phyloP scores from a whole-genome alignment of 2,329 filamentous ascomycete genomes.

The Calonectria honghensis region DNA sequence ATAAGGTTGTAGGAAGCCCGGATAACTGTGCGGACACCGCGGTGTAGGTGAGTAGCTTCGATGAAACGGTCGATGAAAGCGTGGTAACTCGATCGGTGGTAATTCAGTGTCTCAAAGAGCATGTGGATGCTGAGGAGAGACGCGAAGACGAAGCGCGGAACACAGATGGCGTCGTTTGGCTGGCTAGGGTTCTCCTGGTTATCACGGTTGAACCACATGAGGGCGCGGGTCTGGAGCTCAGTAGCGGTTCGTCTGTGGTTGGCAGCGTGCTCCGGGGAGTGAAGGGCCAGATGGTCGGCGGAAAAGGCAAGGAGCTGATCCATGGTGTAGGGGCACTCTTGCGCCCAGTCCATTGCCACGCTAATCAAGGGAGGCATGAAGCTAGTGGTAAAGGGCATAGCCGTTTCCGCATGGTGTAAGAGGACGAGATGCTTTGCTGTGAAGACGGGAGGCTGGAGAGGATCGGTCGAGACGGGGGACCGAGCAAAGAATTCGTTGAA shows the following conservation, averaged over 20 bases:
- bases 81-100: conserved; percentile 62
- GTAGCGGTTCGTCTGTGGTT: conserved; percentile 61
- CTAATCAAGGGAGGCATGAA: conserved; percentile 54
- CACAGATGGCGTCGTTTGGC: conserved; percentile 52
- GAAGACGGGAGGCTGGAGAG: conserved; percentile 53
- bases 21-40: conserved; percentile 64
- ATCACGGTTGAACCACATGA: conserved; percentile 62
- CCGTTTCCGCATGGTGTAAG: conserved; percentile 60
- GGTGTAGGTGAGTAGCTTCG: conserved; percentile 65
- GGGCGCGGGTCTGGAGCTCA: conserved; percentile 66
- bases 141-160: conserved; percentile 68
- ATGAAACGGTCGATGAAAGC: conserved; percentile 64
- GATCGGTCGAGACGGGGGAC: conserved; percentile 42
- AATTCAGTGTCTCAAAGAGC: conserved; percentile 67
- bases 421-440: conserved; percentile 63
- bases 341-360: conserved; percentile 58
- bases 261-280: conserved; percentile 45
- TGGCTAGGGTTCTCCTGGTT: conserved; percentile 51
- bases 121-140: conserved; percentile 66
- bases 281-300: conserved; percentile 62
- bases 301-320: conserved; percentile 68
- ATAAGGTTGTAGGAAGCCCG: conserved; percentile 60
- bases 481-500: conserved; percentile 50
- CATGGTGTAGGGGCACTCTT: conserved; percentile 65
- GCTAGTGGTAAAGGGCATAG: conserved; percentile 51